Percentiles rank a stretch among this genome's conserved stretches.
phyloP scores from a whole-genome alignment of 176 grass and related monocot genomes.

The Pontederia paniculata region DNA sequence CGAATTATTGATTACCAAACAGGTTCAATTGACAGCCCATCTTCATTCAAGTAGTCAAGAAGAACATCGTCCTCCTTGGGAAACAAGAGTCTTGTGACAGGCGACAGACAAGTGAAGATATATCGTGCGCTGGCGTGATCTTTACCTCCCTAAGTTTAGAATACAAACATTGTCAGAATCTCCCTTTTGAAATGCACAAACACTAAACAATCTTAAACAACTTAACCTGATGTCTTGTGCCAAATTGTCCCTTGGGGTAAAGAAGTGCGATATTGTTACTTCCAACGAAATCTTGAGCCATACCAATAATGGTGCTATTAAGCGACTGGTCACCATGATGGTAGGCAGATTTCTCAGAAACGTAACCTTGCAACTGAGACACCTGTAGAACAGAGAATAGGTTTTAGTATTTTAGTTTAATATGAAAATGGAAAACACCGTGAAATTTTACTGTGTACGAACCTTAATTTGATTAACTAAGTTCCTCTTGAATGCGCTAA shows the following conservation, averaged over 20 bases:
- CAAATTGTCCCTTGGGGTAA: slow-evolving; percentile 67
- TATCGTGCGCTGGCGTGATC: slow-evolving; percentile 71
- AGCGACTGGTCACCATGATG: slow-evolving; percentile 81
- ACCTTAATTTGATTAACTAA: slow-evolving; percentile 70
- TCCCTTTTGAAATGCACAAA: background rate
- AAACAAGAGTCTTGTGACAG: slow-evolving; percentile 56
- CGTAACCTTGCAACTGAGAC: slow-evolving; percentile 85
- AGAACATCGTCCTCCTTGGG: slow-evolving; percentile 79
- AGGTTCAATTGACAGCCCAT: slow-evolving; percentile 81
- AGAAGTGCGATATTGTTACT: slow-evolving; percentile 87
- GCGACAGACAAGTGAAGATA: slow-evolving; percentile 47
- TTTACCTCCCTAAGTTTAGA: slow-evolving; percentile 65
- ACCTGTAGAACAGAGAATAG: slow-evolving; percentile 31
- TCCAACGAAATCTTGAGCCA: slow-evolving; percentile 94
- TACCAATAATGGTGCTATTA: slow-evolving; percentile 69
- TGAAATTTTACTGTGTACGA: background rate
- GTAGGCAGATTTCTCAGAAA: slow-evolving; percentile 85
- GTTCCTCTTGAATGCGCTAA: slow-evolving; percentile 83
- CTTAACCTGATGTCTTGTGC: slow-evolving; percentile 45
- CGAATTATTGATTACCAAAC: slow-evolving; percentile 41
- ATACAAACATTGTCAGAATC: background rate
- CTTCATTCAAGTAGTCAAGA: slow-evolving; percentile 71
- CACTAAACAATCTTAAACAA: background rate
- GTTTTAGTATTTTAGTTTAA: no score
- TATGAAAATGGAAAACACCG: no score